Evolutionary conservation across 2,329 filamentous ascomycete species (phyloP).

Genomic region (Hypoxylon sp.): DNA sequence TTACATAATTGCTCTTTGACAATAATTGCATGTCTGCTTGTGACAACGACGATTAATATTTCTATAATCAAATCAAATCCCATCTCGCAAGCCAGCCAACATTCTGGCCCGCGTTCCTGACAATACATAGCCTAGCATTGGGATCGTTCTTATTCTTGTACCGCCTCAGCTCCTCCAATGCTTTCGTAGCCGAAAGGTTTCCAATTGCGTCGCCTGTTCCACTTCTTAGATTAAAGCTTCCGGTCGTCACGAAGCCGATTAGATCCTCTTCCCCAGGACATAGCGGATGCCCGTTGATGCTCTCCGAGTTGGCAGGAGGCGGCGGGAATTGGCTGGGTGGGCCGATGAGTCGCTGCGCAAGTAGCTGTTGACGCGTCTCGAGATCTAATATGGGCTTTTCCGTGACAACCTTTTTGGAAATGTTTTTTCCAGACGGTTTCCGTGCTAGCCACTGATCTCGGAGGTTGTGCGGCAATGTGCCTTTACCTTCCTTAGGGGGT

Average conservation of each 20-base stretch:
- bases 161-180: conserved; percentile 57
- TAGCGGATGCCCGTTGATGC: conserved; percentile 67
- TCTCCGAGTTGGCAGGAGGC: conserved; percentile 51
- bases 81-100: conserved; percentile 83
- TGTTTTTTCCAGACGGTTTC: conserved; percentile 34
- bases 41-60: not conserved
- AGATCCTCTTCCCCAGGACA: conserved; percentile 82
- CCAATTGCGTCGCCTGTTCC: conserved; percentile 83
- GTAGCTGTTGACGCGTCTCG: conserved; percentile 57
- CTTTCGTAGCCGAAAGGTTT: conserved; percentile 71
- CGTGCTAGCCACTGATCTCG: conserved; percentile 78
- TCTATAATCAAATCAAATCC: conserved; percentile 66
- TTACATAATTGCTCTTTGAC: not conserved
- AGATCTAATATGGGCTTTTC: conserved; percentile 50
- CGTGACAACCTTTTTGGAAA: conserved; percentile 47
- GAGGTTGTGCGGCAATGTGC: conserved; percentile 61
- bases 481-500: conserved; percentile 36
- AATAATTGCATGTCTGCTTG: not conserved
- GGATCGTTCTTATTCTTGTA: conserved; percentile 48
- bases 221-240: conserved; percentile 81
- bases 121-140: conserved; percentile 75
- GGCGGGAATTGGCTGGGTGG: conserved; percentile 52
- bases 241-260: conserved; percentile 90
- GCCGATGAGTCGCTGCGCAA: conserved; percentile 62
- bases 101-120: conserved; percentile 82